Percentiles rank a stretch among this genome's conserved stretches.
Conservation (phyloP, 2,329 filamentous ascomycete genomes). For the Penicillium sp. region DNA sequence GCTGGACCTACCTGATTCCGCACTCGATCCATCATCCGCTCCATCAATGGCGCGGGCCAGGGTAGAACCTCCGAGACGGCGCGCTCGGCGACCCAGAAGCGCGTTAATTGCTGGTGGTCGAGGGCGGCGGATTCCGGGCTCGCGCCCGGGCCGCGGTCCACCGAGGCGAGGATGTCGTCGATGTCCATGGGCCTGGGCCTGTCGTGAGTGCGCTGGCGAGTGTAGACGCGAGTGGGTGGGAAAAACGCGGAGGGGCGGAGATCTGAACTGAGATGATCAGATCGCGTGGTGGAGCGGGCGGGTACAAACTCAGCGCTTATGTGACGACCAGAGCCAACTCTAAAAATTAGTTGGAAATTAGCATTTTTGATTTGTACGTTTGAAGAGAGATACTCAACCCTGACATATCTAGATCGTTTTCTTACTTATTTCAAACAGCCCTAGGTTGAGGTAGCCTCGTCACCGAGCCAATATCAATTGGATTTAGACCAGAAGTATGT, state of each 20-base stretch:
- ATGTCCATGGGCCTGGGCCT: conserved; percentile 63
- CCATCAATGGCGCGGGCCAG: conserved; percentile 75
- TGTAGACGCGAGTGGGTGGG: conserved; percentile 5
- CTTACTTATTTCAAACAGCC: too few relatives aligned
- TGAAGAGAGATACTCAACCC: neutral
- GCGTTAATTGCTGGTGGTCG: conserved; percentile 86
- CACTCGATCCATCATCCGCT: conserved; percentile 74
- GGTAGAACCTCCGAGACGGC: conserved; percentile 85
- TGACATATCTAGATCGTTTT: too few relatives aligned
- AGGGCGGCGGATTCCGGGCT: conserved; percentile 43
- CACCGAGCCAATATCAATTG: too few relatives aligned
- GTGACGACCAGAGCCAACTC: neutral
- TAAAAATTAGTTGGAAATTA: neutral
- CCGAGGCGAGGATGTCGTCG: conserved; percentile 74
- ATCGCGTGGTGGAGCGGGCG: conserved; percentile 33
- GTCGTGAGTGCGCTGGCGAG: neutral
- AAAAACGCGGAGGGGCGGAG: conserved; percentile 31
- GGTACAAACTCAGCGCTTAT: conserved; percentile 26
- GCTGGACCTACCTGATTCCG: conserved; percentile 55
- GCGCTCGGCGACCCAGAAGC: conserved; percentile 90
- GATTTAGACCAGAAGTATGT: neutral
- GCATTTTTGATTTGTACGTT: too few relatives aligned
- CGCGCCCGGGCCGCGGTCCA: conserved; percentile 60
- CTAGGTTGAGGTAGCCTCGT: too few relatives aligned
- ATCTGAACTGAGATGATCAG: conserved; percentile 39